Evolutionary conservation across 2,329 filamentous ascomycete genomes (phyloP), one percentile per base, ranked within the genome.

Genomic region (Pseudopithomyces maydicus): DNA sequence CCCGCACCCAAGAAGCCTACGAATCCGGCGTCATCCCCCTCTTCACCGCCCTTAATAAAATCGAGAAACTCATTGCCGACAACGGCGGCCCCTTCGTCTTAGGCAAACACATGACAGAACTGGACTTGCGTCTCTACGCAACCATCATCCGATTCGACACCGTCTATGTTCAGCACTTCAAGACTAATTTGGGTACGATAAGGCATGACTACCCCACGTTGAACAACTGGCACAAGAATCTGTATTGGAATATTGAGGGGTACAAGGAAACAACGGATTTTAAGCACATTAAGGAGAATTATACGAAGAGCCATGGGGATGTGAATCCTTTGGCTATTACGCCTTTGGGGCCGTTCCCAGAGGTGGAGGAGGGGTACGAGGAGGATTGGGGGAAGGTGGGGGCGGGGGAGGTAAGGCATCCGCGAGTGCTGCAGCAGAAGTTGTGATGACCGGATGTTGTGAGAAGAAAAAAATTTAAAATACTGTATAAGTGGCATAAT

Each of bases 81-180:
- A 79, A 82, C 55, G 78, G 77, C 2, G 82, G 85, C 0, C 85
- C 85, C 0, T 88, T 81, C 59, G 73, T 88, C 2, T 76, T 88
- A 0, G 86, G 86, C 1, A 65, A 71, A 0, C 65, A 78, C 14
- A 64, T 88, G 57, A 88, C 86, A 0, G 85, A 88, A 68, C 72
- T 88, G 11, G 86, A 89, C 64, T 65, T 88, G 19, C 75, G 83
- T 11, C 78, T 82, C 0, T 89, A 84, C 62, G 78, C 81, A 2
- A 88, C 85, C 0, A 62, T 86, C 14, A 77, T 88, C n/a, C 78
- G 86, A 4, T 82, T 88, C 64, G 86, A 88, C 59, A 74, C 79
- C 2, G 81, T 85, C 3, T 89, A 88, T 66, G 84, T 85, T 12
- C 85, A 88, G 76, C 85, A 88, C 71, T 88, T 88, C 77, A 88